Base-by-base conservation (phyloP, 1,284 basidiomycete species). In the Cutaneotrichosporon sp. region DNA sequence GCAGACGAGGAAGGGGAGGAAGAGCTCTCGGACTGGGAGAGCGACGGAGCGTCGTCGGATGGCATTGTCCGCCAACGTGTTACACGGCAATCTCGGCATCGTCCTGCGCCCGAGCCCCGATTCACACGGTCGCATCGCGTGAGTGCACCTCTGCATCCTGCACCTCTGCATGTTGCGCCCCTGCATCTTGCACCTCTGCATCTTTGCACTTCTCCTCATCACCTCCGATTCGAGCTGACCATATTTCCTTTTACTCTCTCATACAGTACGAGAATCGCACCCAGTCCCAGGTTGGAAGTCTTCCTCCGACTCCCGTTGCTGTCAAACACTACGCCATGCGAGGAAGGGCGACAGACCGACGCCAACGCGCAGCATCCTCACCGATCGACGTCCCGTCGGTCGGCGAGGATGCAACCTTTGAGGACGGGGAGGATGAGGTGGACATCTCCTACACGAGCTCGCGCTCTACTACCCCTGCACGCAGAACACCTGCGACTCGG, bases 341-440 rank as follows among this genome's bases (percentile, higher is more conserved):
- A n/a, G n/a, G n/a, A n/a, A n/a, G n/a, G n/a, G n/a, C n/a, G n/a
- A n/a, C n/a, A n/a, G n/a, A n/a, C n/a, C n/a, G n/a, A n/a, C n/a
- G n/a, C n/a, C n/a, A n/a, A 19, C n/a, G 17, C 34, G n/a, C 17
- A 7, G 34, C 20, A 20, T 24, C 37, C 7, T 38, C 37, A 5
- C 37, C 20, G 22, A 22, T 14, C 5, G 20, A 22, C 6, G 10
- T 19, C 11, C 20, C 20, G 11, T 38, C 37, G 6, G 16, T 22
- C 8, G 37, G 14, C 22, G 5, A 20, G 11, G 37, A 38, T 12
- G 20, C 20, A 5, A 24, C 20, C 4, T 38, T 38, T 27, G 26
- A 52, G 37, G 56, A 61, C 25, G 60, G 49, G 27, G 60, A 59
- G 45, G 48, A 46, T 10, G 52, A 61, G 24, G 16, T 56, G 8